Base-by-base conservation (phyloP, 345 rosid genomes). In the Alliaria petiolata region DNA sequence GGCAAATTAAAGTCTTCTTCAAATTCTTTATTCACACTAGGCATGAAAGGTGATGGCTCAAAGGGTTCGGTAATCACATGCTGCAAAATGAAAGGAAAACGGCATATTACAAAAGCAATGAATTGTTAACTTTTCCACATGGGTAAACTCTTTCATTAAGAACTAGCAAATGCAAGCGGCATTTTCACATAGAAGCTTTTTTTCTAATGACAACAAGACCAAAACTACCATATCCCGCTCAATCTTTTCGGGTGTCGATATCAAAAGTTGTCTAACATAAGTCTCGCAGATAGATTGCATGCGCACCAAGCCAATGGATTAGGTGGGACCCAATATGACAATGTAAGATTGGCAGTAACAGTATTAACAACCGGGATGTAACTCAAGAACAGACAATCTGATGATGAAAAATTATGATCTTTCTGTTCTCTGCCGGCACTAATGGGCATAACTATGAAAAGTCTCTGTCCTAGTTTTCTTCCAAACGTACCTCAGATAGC, bases 61-160 rank as follows among this genome's bases (percentile, higher is more conserved):
- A 91, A 89, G 52, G 99, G 96, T 78, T 87, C 99, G 4, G 96
- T 81, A 19, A 92, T 88, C 60, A 86, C 86, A 80, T 90, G 93
- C 99, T 95, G 96, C 72, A 72, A 78, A 8, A 70, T 13, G 19
- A 34, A 51, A 60, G 28, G 35, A 51, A 39, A 40, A 58, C 20
- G 40, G 20, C 34, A 60, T 19, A 22, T 65, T 36, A 20, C 36
- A 81, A 66, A 63, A 76, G 65, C 59, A 56, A 73, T 19, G 52
- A 14, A 11, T 66, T 50, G 34, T 26, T 42, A 42, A 60, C 22
- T 54, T 62, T 54, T 62, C 67, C 71, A 56, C 43, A 28, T 28
- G 25, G 8, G 56, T 38, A 46, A 73, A 25, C 38, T 3, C 66
- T 51, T 51, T 13, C 63, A 25, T 20, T 16, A 33, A 42, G 17